Base-by-base conservation (phyloP, 345 rosid species). In the Murraya paniculata region DNA sequence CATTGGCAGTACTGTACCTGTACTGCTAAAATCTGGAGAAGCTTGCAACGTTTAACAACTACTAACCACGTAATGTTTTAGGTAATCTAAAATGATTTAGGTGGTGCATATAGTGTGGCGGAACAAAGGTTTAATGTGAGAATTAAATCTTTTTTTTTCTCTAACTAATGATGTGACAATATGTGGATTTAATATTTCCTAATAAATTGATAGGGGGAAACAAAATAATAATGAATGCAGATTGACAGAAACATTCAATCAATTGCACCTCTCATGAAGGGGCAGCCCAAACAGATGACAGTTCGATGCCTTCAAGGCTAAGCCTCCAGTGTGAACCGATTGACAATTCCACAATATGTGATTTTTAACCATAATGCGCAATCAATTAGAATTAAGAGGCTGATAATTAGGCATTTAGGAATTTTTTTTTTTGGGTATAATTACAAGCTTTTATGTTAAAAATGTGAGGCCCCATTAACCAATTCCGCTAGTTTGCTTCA, bases 321-420 rank as follows among this genome's bases (percentile, higher is more conserved):
- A 74, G 77, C 39, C 30, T 61, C 59, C 9, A 5, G 59, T 74
- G 22, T 41, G 69, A 74, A 74, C 77, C 41, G n/a, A 31, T 3
- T 8, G 24, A 64, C n/a, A 33, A 33, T 14, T 62, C 4, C 31
- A 5, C 67, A 28, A 4, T 62, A 30, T 5, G 38, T 6, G 33
- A 53, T 18, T 53, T 53, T 53, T 18, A 53, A 45, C 50, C 13
- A 45, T 45, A 13, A 45, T 45, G 18, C 13, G 50, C 19, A 27
- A 9, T 60, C 28, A 10, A 25, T 13, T 27, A 28, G 14, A 61
- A 61, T 2, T 27, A 9, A 61, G 14, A 14, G 4, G 19, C 31
- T 28, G 13, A 61, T 27, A 13, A 61, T 60, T 60, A 61, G 7
- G 36, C 35, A 13, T 13, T 27, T 10, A 27, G 30, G 5, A 1